Evolutionary conservation across 345 rosid species (phyloP), one percentile per base, ranked within the genome.

Genomic region (Euclidium syriacum): DNA sequence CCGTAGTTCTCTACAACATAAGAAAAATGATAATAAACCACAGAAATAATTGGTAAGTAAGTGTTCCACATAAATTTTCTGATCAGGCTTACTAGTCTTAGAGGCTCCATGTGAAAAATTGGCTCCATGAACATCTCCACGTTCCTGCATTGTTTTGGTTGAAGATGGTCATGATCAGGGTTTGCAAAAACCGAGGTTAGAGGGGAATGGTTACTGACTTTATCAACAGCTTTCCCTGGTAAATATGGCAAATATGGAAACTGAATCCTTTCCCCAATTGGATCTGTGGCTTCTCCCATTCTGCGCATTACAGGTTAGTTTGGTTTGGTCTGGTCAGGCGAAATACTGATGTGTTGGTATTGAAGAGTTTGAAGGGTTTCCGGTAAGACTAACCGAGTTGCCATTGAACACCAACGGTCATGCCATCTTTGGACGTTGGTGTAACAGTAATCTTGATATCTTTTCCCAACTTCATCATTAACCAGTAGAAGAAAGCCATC

Each of bases 101-200:
- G 50, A 23, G 86, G 84, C 34, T 80, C 87, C 0, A 80, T 17
- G n/a, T 78, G 80, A 41, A 86, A 75, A 24, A 91, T 73, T 53
- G 96, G 91, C 18, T 88, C 88, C 79, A 83, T 79, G 71, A 83
- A 79, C 89, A 91, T 83, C 78, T 86, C 95, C 10, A 88, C 79
- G 40, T 88, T 82, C 85, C 96, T 88, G 76, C 51, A 38, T 56
- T 29, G 46, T 42, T 43, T 58, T 50, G 12, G 43, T 32, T 55
- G 33, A 15, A 48, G 3, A 24, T 58, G 40, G 54, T 39, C 64
- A 41, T 57, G 40, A 34, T 49, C 54, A 32, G 1, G 7, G 46
- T 32, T 46, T 32, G 50, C n/a, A 25, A 10, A 17, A 71, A 49
- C 47, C 34, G 30, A 34, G 4, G n/a, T 53, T 10, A 43, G 53